Conservation (phyloP, 176 grass and related monocot genomes). For the Lolium perenne region DNA sequence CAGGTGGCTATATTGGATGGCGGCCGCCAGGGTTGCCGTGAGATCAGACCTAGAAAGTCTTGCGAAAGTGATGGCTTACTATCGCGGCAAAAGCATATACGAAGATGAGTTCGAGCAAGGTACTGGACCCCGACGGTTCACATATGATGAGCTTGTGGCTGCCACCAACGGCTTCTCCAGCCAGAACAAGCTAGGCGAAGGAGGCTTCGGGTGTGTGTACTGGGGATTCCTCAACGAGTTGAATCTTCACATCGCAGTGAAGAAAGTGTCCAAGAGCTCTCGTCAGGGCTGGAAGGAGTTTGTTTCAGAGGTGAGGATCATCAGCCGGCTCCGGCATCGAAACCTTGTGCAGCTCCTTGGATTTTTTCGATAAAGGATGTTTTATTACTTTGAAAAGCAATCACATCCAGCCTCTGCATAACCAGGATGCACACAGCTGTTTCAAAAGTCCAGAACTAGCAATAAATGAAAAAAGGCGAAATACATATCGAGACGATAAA, state of each 20-base stretch:
- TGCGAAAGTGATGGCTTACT: neutral
- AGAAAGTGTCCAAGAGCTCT: constrained; percentile 24
- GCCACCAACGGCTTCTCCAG: constrained; percentile 21
- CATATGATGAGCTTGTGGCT: neutral
- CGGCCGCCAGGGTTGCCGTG: neutral
- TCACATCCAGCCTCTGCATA: no score
- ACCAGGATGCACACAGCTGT: no score
- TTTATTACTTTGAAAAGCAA: no score
- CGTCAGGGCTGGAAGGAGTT: constrained; percentile 69
- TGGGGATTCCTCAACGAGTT: neutral
- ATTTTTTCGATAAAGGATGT: no score
- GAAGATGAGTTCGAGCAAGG: neutral
- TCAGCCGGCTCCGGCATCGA: constrained; percentile 52
- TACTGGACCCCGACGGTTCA: neutral
- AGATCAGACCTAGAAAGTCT: neutral
- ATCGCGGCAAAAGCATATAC: neutral
- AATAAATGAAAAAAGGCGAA: no score
- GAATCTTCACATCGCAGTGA: constrained; percentile 11
- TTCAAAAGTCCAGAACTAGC: no score
- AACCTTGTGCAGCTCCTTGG: constrained; percentile 52
- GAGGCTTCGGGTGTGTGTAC: constrained; percentile 40
- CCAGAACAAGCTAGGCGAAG: neutral
- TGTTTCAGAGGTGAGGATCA: constrained; percentile 57
- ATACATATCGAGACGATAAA: no score
- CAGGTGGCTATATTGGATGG: neutral